A percentile compares a stretch with the other conserved stretches of the same genome.
phyloP scores from a whole-genome alignment of 1,284 basidiomycete species.

The Trichosporon faecale region DNA sequence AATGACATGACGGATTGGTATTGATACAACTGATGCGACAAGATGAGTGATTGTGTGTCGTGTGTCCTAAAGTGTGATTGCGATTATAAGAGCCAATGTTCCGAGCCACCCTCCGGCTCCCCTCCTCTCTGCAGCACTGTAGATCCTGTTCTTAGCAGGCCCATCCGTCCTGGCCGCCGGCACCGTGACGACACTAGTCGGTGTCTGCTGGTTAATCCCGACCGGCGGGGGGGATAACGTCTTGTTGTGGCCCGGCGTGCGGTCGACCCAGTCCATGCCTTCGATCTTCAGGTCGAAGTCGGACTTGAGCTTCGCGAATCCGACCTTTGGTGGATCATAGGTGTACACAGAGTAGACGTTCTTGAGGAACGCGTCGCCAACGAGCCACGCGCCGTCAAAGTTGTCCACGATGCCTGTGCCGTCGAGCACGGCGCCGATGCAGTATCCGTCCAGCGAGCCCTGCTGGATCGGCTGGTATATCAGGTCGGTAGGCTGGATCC shows the following conservation, averaged over 20 bases:
- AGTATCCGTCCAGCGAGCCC: neutral
- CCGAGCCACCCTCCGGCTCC: too few relatives aligned
- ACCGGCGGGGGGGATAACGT: neutral
- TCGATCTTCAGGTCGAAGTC: neutral
- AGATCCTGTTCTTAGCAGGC: neutral
- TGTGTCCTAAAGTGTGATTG: neutral
- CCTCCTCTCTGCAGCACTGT: neutral
- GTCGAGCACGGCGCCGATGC: constrained; percentile 4
- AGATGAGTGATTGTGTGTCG: neutral
- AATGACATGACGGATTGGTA: neutral
- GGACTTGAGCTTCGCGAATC: constrained; percentile 47
- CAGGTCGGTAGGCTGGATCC: constrained; percentile 14
- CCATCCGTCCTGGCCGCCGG: neutral
- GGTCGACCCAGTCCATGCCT: neutral
- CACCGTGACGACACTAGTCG: neutral
- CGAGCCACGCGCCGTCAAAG: constrained; percentile 62
- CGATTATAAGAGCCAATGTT: neutral
- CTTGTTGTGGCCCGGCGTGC: neutral
- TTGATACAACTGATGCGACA: neutral
- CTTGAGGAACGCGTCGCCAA: constrained; percentile 91
- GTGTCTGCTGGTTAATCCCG: neutral
- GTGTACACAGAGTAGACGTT: constrained; percentile 56
- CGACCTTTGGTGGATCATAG: constrained; percentile 53
- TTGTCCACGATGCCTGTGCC: constrained; percentile 6
- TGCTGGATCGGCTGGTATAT: neutral